phyloP scores from a whole-genome alignment of 1,139 yeast species.

The Blastobotrys capitulatus region DNA sequence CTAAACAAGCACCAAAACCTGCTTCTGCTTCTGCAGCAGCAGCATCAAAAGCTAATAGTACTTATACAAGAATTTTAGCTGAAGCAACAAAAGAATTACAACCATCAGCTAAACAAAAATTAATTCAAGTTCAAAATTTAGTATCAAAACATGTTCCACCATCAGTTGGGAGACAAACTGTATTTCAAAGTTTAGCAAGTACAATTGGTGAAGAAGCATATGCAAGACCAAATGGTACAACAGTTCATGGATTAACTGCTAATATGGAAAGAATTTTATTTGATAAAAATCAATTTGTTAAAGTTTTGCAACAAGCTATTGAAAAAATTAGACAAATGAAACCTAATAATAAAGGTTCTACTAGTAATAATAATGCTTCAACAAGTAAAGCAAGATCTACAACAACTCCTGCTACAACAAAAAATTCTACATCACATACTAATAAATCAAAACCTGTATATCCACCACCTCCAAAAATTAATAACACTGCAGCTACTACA shows the following conservation, averaged over 20 bases:
- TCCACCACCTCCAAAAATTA: too few relatives aligned
- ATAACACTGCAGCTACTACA: neutral
- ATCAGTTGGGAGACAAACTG: constrained; percentile 44
- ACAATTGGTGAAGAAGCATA: constrained; percentile 43
- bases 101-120: neutral
- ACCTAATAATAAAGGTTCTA: neutral
- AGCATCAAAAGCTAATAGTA: neutral
- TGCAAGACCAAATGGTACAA: constrained; percentile 85
- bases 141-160: constrained; percentile 1
- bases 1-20: neutral
- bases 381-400: too few relatives aligned
- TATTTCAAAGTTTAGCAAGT: constrained; percentile 90
- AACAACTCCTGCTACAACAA: neutral
- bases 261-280: constrained; percentile 67
- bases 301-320: neutral
- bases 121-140: neutral
- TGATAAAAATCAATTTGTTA: constrained; percentile 45
- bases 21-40: neutral
- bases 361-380: neutral
- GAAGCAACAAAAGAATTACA: neutral
- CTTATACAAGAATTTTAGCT: constrained; percentile 2
- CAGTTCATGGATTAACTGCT: constrained; percentile 59
- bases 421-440: neutral
- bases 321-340: neutral
- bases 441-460: neutral